Evolutionary conservation across 2,329 filamentous ascomycete species (phyloP), one percentile per base, ranked within the genome.

Genomic region (Fusarium piperis): DNA sequence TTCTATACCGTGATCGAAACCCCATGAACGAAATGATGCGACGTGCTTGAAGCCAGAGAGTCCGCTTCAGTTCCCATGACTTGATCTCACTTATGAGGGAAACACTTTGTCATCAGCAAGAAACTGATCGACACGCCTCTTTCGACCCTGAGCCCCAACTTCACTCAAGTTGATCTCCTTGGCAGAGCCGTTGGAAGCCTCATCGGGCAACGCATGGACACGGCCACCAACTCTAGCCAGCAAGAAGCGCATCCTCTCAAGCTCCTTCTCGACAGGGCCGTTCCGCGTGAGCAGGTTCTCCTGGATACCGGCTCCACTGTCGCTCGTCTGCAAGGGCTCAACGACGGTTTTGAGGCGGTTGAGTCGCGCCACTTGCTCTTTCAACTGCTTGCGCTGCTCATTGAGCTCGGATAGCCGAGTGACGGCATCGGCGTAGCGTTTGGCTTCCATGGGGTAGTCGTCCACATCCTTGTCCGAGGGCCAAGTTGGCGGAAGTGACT

Each of bases 201-300:
- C 33, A 1, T 68, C 58, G 6, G 75, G 71, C n/a, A 77, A 38
- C 28, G 71, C 65, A 41, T 74, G 59, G n/a, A 91, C 82, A 20
- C 88, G 84, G 3, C 85, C 88, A 6, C 86, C 85, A 0, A 92
- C 89, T 28, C 90, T 84, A 1, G 86, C 85, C 61, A 92, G 83
- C 68, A 94, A 79, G 71, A 90, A 83, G 35, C 90, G 86, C 86
- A 91, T 93, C 68, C 86, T 87, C 78, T 90, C 88, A 61, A 94
- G 81, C 80, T 94, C 92, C 59, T 83, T 83, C 77, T 91, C 91
- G 11, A 94, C 79, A 53, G 90, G 86, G 2, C 90, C 89, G 76
- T 91, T 88, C 33, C 88, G 87, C 57, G 89, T 91, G 2, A 92
- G 85, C 4, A 94, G 79, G 77, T 93, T 93, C 64, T 89, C 86